Conservation (phyloP, 2,329 filamentous ascomycete species). For the Diaporthe caulivora region DNA sequence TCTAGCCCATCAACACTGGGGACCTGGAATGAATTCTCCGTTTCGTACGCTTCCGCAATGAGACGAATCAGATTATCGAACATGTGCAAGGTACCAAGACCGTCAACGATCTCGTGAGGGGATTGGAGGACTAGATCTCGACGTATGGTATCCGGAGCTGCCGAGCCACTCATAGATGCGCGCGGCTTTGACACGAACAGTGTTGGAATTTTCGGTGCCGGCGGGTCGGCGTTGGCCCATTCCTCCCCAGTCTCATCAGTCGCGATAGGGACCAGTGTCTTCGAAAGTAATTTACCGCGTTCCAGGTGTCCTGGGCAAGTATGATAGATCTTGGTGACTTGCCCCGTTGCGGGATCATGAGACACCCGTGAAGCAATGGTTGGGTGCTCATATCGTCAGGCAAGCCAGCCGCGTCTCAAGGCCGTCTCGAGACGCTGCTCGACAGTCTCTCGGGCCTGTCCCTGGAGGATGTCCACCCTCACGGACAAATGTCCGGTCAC, state of each 20-base stretch:
- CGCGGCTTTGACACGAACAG: neutral
- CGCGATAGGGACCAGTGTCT: neutral
- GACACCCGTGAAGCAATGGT: neutral
- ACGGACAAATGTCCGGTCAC: constrained; percentile 2
- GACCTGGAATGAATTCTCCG: neutral
- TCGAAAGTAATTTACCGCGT: neutral
- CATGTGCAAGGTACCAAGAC: neutral
- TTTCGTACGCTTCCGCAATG: neutral
- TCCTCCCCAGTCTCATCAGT: neutral
- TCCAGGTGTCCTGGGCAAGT: neutral
- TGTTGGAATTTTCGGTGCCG: neutral
- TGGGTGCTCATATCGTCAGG: neutral
- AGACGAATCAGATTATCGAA: neutral
- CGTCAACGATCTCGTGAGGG: neutral
- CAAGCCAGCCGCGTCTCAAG: constrained; percentile 1
- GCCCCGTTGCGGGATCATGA: neutral
- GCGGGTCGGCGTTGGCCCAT: constrained; percentile 11
- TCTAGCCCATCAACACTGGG: neutral
- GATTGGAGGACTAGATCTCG: neutral
- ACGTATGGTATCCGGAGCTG: too few relatives aligned
- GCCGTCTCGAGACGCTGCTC: neutral
- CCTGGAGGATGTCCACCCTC: neutral
- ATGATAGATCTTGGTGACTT: neutral
- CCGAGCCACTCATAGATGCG: neutral
- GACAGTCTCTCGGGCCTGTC: neutral